Evolutionary conservation across 2,329 filamentous ascomycete species (phyloP).

Genomic region (Fonsecaea monophora): DNA sequence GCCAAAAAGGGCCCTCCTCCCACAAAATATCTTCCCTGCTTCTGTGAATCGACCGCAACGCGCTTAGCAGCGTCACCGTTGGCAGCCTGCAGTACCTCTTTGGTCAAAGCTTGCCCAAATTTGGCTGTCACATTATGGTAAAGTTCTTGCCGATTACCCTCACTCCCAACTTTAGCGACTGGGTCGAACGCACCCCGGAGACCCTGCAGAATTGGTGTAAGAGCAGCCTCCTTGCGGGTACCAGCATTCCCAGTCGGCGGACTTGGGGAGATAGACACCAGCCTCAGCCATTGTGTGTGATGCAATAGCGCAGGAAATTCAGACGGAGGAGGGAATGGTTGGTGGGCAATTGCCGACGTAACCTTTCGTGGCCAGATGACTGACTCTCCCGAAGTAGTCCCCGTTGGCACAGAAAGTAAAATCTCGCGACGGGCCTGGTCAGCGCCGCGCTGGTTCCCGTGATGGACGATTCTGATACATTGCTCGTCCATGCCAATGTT

Average conservation of each 20-base stretch:
- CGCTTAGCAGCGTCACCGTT: background rate
- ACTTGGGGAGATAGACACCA: conserved; percentile 9
- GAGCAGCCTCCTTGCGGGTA: background rate
- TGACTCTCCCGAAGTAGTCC: background rate
- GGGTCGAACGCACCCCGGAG: conserved; percentile 12
- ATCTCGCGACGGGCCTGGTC: conserved; percentile 32
- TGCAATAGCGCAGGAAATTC: conserved; percentile 23
- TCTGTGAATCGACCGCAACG: background rate
- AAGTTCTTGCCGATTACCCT: conserved; percentile 14
- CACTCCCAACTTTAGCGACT: background rate
- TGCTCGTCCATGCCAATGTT: conserved; percentile 16
- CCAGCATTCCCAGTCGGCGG: background rate
- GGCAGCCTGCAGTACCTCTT: background rate
- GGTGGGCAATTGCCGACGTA: conserved; percentile 3
- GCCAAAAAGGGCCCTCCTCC: conserved; percentile 20
- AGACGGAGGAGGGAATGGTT: conserved; percentile 21
- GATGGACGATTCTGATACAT: conserved; percentile 24
- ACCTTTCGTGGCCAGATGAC: conserved; percentile 16
- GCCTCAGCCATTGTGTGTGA: conserved; percentile 20
- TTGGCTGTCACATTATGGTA: conserved; percentile 22
- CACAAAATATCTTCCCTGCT: conserved; percentile 7
- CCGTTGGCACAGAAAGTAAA: conserved; percentile 18
- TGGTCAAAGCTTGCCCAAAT: conserved; percentile 28
- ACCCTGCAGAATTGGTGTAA: conserved; percentile 8
- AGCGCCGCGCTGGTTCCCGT: conserved; percentile 8